phyloP scores from a whole-genome alignment of 2,329 filamentous ascomycete genomes.

The Byssoonygena ceratinophila region DNA sequence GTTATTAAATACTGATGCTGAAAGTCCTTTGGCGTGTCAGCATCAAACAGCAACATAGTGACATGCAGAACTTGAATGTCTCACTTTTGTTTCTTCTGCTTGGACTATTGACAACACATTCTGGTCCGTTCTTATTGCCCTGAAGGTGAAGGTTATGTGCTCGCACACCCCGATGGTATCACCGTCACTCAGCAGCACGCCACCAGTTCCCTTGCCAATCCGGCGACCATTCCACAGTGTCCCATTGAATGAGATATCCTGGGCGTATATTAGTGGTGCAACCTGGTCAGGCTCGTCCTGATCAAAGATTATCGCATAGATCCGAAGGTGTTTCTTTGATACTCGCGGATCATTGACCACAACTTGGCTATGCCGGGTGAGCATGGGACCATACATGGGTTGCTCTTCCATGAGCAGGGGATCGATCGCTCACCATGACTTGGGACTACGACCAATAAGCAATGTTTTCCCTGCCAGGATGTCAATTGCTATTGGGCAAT shows the following conservation, averaged over 20 bases:
- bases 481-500: conserved; percentile 5
- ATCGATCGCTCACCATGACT: conserved; percentile 10
- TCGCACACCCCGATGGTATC: conserved; percentile 23
- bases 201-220: conserved; percentile 12
- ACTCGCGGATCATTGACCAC: conserved; percentile 28
- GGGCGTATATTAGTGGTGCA: conserved; percentile 36
- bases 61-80: conserved; percentile 4
- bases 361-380: conserved; percentile 16
- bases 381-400: too few relatives aligned
- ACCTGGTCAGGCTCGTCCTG: conserved; percentile 28
- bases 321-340: conserved; percentile 35
- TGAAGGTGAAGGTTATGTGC: conserved; percentile 10
- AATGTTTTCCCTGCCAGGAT: conserved; percentile 15
- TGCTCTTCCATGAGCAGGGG: not conserved
- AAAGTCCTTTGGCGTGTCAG: conserved; percentile 24
- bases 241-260: conserved; percentile 36
- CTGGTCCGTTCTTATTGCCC: not conserved
- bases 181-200: conserved; percentile 18
- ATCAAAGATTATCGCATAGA: conserved; percentile 37
- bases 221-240: conserved; percentile 28
- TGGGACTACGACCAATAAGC: conserved; percentile 16
- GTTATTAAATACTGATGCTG: conserved; percentile 29
- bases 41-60: not conserved
- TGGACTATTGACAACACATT: conserved; percentile 22
- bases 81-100: conserved; percentile 28